Conservation (phyloP, 768 basidiomycete species). For the Mycena latifolia region DNA sequence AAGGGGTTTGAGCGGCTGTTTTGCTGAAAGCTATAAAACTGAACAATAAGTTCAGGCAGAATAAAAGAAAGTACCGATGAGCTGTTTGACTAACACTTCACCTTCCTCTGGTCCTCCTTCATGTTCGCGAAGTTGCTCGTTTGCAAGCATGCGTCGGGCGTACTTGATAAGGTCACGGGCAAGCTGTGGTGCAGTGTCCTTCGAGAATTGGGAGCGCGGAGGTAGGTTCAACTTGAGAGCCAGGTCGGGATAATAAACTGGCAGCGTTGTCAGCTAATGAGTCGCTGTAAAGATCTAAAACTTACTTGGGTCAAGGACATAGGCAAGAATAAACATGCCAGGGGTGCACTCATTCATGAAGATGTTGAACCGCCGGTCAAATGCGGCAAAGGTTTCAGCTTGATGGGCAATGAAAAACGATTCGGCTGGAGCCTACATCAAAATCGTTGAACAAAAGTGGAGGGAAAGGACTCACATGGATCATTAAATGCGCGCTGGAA, state of each 20-base stretch:
- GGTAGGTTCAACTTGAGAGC: slow-evolving; percentile 5
- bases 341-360: too few relatives aligned
- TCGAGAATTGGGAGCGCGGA: background rate
- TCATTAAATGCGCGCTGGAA: slow-evolving; percentile 3
- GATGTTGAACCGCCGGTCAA: too few relatives aligned
- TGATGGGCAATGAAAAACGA: too few relatives aligned
- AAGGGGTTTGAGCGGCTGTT: too few relatives aligned
- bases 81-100: slow-evolving; percentile 6
- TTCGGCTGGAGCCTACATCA: too few relatives aligned
- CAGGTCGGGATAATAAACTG: slow-evolving; percentile 9
- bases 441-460: too few relatives aligned
- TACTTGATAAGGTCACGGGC: background rate
- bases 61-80: background rate
- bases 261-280: background rate
- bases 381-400: too few relatives aligned
- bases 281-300: too few relatives aligned
- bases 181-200: background rate
- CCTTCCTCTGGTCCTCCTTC: background rate
- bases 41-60: too few relatives aligned
- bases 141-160: background rate
- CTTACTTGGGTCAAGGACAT: too few relatives aligned
- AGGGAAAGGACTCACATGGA: background rate
- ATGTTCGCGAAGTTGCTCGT: slow-evolving; percentile 1
- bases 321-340: too few relatives aligned
- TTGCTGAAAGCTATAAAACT: too few relatives aligned